Evolutionary conservation across 1,284 basidiomycete genomes (phyloP), one percentile per base, ranked within the genome.

Genomic region (Bondarzewia mesenterica): DNA sequence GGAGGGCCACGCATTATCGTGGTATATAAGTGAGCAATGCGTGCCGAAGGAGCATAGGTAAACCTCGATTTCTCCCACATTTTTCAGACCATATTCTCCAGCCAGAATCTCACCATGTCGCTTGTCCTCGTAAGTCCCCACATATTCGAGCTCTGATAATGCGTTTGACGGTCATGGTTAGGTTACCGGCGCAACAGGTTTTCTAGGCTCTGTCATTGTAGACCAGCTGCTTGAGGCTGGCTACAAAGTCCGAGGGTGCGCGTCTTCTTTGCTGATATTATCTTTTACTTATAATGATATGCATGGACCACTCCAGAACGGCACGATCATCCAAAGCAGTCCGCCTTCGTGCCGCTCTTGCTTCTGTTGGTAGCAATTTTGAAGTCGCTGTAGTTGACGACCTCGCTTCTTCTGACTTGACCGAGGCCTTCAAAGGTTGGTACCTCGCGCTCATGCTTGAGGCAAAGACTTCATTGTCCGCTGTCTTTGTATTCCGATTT

Each of bases 181-280:
- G 42, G 42, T 44, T 10, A 44, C 42, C 18, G 42, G 42, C 10
- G 42, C 42, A 21, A 27, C 42, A 8, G 42, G 25, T 14, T 20
- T 16, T 8, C 42, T 44, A 16, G 42, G 42, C 22, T 44, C 42
- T 6, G 25, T 27, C 4, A 12, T 44, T 18, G 42, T 44, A 5
- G 42, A 26, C 5, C 42, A 44, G 18, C 42, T 44, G 12, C 23
- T 44, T n/a, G 42, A 44, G 16, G 42, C 42, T 12, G 42, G 42
- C 25, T 44, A 44, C 42, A 44, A 25, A 18, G 42, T 44, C 26
- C 42, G 42, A 4, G 42, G 42, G 25, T 41, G 15, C n/a, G 26
- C n/a, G 0, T 16, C 20, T 16, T 3, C 15, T 27, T 12, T 43
- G 12, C n/a, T 26, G 7, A 16, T 18, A 14, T 6, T 21, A 7